Evolutionary conservation across 2,329 filamentous ascomycete genomes (phyloP), one percentile per base, ranked within the genome.

Genomic region (Leptographium procerum): DNA sequence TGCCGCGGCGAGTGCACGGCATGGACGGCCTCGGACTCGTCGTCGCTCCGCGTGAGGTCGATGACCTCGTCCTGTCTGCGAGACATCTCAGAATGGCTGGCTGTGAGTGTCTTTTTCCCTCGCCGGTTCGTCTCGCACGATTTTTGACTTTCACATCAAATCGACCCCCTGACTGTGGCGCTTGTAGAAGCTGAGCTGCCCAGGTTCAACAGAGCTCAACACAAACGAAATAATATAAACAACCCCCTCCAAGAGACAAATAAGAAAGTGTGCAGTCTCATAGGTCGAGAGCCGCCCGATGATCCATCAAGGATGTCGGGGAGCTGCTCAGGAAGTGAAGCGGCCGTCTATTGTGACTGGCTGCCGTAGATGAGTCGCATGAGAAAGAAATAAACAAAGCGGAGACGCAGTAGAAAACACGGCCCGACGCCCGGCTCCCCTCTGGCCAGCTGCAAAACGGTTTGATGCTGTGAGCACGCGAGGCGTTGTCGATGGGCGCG

Each of bases 1-100:
- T 33, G 58, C 48, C 53, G 59, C 22, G 34, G 57, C 52, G 52
- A 51, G 56, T 45, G 60, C 8, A 45, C 34, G 16, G 16, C 19
- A 51, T 6, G 54, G 8, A 43, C 31, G 29, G 16, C 9, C 16
- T 58, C 59, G 28, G 50, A 24, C 43, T 61, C 62, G 31, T 62
- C 60, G 52, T 62, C 62, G 55, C 55, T 54, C 34, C 50, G 34
- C 10, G 62, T 63, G 45, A 63, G 60, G 43, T 63, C 62, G 13
- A 63, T 63, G 29, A 63, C 47, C 40, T 63, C 60, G n/a, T 54
- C 28, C 33, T 8, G 29, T 43, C 16, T 29, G n/a, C 52, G 19
- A 14, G 58, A 47, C 60, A 63, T 61, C 16, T 24, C 34, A 36
- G 40, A 3, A 28, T 26, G 47, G 47, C 26, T 26, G 47, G n/a